phyloP scores from a whole-genome alignment of 2,329 filamentous ascomycete genomes.

The Fusarium sp. region DNA sequence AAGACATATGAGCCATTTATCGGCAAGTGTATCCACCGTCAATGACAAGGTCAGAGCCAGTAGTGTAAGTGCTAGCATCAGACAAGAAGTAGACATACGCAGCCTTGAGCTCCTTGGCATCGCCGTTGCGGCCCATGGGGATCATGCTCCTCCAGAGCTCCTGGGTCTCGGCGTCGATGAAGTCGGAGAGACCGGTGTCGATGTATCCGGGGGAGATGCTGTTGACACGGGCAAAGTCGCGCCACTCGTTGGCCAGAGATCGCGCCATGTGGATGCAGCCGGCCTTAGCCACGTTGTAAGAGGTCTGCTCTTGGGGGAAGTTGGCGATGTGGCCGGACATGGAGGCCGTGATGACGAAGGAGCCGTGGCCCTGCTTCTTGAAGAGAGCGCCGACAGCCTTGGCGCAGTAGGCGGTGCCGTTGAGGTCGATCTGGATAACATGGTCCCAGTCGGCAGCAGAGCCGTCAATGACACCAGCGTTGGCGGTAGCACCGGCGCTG shows the following conservation, averaged over 20 bases:
- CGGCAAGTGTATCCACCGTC: slow-evolving; percentile 73
- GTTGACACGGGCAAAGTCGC: slow-evolving; percentile 73
- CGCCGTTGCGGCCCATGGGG: slow-evolving; percentile 75
- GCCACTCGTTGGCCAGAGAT: slow-evolving; percentile 71
- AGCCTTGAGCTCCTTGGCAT: slow-evolving; percentile 76
- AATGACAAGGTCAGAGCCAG: slow-evolving; percentile 74
- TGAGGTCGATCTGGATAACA: slow-evolving; percentile 71
- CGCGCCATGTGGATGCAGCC: slow-evolving; percentile 59
- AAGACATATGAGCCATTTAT: slow-evolving; percentile 42
- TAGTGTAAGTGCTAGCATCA: slow-evolving; percentile 80
- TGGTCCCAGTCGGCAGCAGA: slow-evolving; percentile 72
- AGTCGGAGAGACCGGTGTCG: slow-evolving; percentile 72
- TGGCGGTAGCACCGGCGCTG: slow-evolving; percentile 72
- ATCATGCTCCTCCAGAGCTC: slow-evolving; percentile 79
- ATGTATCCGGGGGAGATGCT: slow-evolving; percentile 75
- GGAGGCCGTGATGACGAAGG: slow-evolving; percentile 74
- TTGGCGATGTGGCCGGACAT: slow-evolving; percentile 79
- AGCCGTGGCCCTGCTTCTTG: slow-evolving; percentile 69
- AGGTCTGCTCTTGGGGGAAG: slow-evolving; percentile 73
- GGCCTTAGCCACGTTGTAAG: slow-evolving; percentile 73
- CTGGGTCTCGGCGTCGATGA: slow-evolving; percentile 73
- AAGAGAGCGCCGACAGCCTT: slow-evolving; percentile 71
- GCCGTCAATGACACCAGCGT: slow-evolving; percentile 73
- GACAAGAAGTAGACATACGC: slow-evolving; percentile 82
- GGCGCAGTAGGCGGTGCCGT: slow-evolving; percentile 75